Evolutionary conservation across 441 rosid genomes (phyloP).

Genomic region (Viola pubescens): DNA sequence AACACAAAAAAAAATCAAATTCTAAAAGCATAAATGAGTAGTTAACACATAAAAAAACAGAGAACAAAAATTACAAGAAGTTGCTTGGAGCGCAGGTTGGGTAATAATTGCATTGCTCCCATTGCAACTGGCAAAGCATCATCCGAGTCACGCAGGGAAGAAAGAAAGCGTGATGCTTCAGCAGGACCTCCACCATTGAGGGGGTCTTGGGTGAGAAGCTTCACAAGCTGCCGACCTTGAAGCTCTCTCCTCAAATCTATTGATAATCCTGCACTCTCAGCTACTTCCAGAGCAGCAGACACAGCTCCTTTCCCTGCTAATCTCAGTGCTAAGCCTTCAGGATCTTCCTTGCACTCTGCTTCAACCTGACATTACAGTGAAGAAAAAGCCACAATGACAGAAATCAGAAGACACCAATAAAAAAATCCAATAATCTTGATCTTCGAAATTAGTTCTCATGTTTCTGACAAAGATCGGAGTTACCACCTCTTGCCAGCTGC

Average conservation of each 20-base stretch:
- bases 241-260: constrained; percentile 88
- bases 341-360: constrained; percentile 83
- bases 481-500: constrained; percentile 97
- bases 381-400: background rate
- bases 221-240: constrained; percentile 96
- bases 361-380: constrained; percentile 55
- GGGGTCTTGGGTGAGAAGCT: constrained; percentile 96
- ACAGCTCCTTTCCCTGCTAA: constrained; percentile 98
- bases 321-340: constrained; percentile 96
- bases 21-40: constrained; percentile 2
- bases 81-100: constrained; percentile 96
- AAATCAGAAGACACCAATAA: background rate
- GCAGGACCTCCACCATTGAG: constrained; percentile 99
- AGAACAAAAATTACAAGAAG: constrained; percentile 62
- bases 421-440: background rate
- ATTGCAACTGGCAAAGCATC: constrained; percentile 97
- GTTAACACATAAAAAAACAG: constrained; percentile 12
- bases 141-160: constrained; percentile 83
- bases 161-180: constrained; percentile 99
- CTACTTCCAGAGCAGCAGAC: constrained; percentile 97
- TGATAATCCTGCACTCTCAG: constrained; percentile 91
- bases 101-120: constrained; percentile 97
- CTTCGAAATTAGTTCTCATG: constrained; percentile 1
- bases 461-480: constrained; percentile 20
- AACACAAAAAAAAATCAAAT: constrained; percentile 4